These are phyloP conservation scores for Podila minutissima DNA, from an alignment of 192 early-diverging fungal genomes.

Conservation along the genomic window DNA sequence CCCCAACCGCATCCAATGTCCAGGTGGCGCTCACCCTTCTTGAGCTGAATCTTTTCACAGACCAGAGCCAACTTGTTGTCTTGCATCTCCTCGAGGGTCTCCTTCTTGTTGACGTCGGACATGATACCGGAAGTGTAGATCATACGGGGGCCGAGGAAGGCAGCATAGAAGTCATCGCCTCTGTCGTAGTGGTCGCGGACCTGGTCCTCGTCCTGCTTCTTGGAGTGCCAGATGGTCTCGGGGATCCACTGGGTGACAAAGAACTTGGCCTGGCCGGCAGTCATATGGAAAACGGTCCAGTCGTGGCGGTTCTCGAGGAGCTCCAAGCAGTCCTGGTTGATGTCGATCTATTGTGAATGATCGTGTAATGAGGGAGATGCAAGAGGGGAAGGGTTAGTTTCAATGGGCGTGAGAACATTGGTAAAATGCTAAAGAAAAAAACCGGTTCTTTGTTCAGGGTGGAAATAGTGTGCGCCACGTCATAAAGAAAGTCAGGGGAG, in stretches of 20 bases:
- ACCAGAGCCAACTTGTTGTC: constrained; percentile 96
- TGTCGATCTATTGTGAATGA: constrained; percentile 74
- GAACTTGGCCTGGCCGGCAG: constrained; percentile 87
- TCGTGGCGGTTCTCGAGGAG: constrained; percentile 93
- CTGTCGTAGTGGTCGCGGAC: constrained; percentile 99
- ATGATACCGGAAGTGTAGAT: constrained; percentile 97
- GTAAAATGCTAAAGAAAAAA: neutral
- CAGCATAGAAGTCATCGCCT: constrained; percentile 97
- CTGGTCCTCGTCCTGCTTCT: constrained; percentile 98
- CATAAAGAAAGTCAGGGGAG: neutral
- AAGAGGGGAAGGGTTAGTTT: neutral
- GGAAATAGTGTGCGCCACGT: neutral
- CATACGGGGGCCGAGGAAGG: constrained; percentile 95
- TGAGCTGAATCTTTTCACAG: constrained; percentile 85
- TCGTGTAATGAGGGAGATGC: neutral
- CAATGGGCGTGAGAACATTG: neutral
- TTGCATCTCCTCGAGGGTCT: constrained; percentile 94
- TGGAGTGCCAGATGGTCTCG: constrained; percentile 96
- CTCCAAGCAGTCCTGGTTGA: constrained; percentile 87
- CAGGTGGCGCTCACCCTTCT: constrained; percentile 88
- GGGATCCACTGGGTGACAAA: constrained; percentile 97
- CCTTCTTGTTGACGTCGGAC: constrained; percentile 73
- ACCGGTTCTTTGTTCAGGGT: neutral
- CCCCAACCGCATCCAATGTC: constrained; percentile 99
- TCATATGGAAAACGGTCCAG: constrained; percentile 92